Base-by-base conservation (phyloP, 352 stramenopile species). In the Phytopythium cucurbitacearum region DNA sequence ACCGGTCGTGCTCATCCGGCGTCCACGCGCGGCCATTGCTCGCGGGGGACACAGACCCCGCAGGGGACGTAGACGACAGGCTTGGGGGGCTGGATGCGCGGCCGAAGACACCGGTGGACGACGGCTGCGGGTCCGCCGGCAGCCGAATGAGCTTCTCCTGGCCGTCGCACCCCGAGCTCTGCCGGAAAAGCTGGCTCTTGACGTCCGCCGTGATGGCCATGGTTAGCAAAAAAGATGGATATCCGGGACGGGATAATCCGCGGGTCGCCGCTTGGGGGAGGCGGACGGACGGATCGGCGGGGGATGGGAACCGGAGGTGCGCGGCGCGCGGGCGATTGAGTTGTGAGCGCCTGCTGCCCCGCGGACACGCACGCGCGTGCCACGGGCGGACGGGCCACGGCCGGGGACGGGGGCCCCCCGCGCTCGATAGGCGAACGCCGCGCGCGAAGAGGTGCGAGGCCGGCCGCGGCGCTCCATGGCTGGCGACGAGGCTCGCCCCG, bases 141-240 rank as follows among this genome's bases (percentile, higher is more conserved):
- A 78, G 50, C 0, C 69, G 69, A 41, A 78, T 75, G 41, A 78
- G 65, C 42, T 70, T 53, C 32, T 53, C 53, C 12, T 52, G 46
- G 11, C 60, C 60, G 44, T 39, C 39, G 11, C 53, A 46, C 5
- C 36, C 40, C 35, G 39, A 12, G 28, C 37, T 48, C 12, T 51
- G 54, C 43, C 57, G 64, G 59, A 78, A 78, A 44, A 78, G 62
- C 65, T 78, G 69, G 54, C 38, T 78, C 55, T 75, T 78, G 59
- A 78, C 69, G 52, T 78, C 65, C 10, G 65, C 62, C 7, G 69
- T 75, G 55, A 78, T 78, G n/a, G 69, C 63, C 69, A 78, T 77
- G 21, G 28, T 8, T 28, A 28, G 21, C 21, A 28, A 28, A 28
- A 28, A 28, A 28, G 21, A 2, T 28, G 21, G 21, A 28, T 28